Base-by-base conservation (phyloP, 768 basidiomycete species). In the Thelephora ganbajun region DNA sequence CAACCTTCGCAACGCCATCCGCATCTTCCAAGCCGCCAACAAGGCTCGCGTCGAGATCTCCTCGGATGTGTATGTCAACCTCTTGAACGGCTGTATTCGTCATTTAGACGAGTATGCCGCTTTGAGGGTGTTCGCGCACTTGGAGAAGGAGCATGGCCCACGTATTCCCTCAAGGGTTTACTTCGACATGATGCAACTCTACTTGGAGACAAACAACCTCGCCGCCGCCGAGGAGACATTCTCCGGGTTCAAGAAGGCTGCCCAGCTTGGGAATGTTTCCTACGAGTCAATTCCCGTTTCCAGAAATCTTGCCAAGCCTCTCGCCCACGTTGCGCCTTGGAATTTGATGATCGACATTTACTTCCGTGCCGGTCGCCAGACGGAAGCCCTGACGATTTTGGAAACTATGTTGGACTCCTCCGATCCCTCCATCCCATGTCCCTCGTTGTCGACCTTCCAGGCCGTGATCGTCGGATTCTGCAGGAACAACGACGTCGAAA, bases 301-400 rank as follows among this genome's bases (percentile, higher is more conserved):
- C 51, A 55, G 20, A 26, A 47, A n/a, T 49, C 48, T 48, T 45
- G 46, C 4, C 26, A 30, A 30, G 54, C 44, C 22, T 50, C 26
- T 62, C 64, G 18, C 2, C 12, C 69, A 72, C 45, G 63, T 81
- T 41, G 58, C 66, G 35, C 65, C 80, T 2, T 90, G 77, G 77
- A 84, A 86, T 53, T 67, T 73, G 55, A 87, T 89, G 80, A 77
- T 92, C 33, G 70, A 77, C 43, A 72, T 79, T 0, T 81, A 85
- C 61, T 81, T 92, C 68, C 70, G 67, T 35, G 72, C 67, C 35
- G 78, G 78, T 1, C 63, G 77, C 45, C 71, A 82, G 0, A 76
- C 75, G 18, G 73, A 72, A 41, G 89, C 79, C 7, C 56, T 90
- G 9, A 74, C 61, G 19, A 61, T 91, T 2, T 64, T 92, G 36